phyloP scores from a whole-genome alignment of 352 stramenopile species.

The Stephanocyclus meneghinianus region DNA sequence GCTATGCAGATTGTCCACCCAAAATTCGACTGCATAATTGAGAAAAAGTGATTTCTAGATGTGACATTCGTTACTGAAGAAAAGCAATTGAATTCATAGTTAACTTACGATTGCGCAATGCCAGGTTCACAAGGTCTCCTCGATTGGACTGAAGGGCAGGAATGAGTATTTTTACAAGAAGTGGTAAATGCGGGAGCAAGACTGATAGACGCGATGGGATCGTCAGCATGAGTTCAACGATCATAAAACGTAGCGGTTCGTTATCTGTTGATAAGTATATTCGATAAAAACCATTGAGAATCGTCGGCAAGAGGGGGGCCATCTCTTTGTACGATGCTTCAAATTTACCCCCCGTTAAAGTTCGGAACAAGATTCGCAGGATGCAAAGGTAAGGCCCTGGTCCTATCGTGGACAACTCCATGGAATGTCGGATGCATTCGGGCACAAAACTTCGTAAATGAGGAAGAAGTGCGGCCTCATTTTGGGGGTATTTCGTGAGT shows the following conservation, averaged over 20 bases:
- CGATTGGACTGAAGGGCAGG: constrained; percentile 89
- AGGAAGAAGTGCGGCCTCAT: constrained; percentile 92
- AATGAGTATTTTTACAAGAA: constrained; percentile 93
- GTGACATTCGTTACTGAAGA: not conserved
- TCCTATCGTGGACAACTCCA: constrained; percentile 66
- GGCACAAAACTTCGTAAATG: constrained; percentile 92
- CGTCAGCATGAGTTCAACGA: constrained; percentile 95
- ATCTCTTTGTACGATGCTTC: constrained; percentile 98
- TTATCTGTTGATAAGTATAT: constrained; percentile 89
- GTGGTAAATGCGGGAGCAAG: constrained; percentile 94
- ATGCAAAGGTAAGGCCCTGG: constrained; percentile 94
- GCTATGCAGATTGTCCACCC: constrained; percentile 97
- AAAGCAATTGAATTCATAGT: not conserved
- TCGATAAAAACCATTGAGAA: constrained; percentile 92
- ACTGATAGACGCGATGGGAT: constrained; percentile 93
- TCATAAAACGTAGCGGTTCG: constrained; percentile 86
- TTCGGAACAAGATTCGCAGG: constrained; percentile 91
- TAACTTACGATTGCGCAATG: constrained; percentile 47
- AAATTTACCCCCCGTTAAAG: constrained; percentile 96
- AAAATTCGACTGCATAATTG: constrained; percentile 92
- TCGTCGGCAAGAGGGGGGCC: constrained; percentile 89
- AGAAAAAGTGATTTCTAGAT: constrained; percentile 70
- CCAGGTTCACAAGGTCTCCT: constrained; percentile 93
- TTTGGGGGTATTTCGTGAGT: constrained; percentile 92
- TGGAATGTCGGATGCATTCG: constrained; percentile 89